Evolutionary conservation across 805 yeast species (phyloP), one percentile per base, ranked within the genome.

Genomic region (Yarrowia divulgata): DNA sequence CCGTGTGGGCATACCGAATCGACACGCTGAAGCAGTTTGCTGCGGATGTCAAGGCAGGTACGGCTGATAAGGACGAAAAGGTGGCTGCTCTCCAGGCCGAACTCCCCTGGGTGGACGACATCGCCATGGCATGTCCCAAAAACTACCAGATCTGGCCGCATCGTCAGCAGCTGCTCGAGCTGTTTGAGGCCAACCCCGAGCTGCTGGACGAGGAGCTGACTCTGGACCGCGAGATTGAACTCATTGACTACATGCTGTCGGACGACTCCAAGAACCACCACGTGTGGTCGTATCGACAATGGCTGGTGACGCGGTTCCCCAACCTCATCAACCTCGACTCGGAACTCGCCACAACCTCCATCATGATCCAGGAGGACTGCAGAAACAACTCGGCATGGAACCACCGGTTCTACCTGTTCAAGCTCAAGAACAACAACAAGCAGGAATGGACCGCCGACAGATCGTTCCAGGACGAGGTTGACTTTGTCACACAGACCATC

Each of bases 131-230:
- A 13, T 89, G 90, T 77, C 90, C 93, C 49, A 95, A 95, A 77
- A 94, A 93, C 80, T 95, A 95, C 79, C 99, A 95, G 78, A 89
- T 94, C n/a, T 95, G 98, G 98, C 91, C 93, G 74, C 93, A 94
- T 75, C 85, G 98, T 69, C 93, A 90, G 74, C 80, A 87, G 42
- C 76, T 94, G 19, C 62, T 66, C 3, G 52, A 50, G 18, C 50
- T 70, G 43, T 68, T 74, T 18, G 71, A 71, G 18, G 68, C 70
- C 34, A 48, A 55, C 34, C 69, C 69, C 8, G 57, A 55, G 14
- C 42, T 69, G n/a, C 29, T 48, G 10, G 62, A 40, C 4, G 62
- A 78, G 83, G 1, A 80, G 34, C 40, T 52, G 18, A 35, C 48
- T 8, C 52, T 66, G 52, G 50, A 78, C 50, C 80, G 88, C 45